These are phyloP conservation scores for Penicillium antarcticum DNA, from an alignment of 495 filamentous ascomycete species.

Conservation along the genomic window DNA sequence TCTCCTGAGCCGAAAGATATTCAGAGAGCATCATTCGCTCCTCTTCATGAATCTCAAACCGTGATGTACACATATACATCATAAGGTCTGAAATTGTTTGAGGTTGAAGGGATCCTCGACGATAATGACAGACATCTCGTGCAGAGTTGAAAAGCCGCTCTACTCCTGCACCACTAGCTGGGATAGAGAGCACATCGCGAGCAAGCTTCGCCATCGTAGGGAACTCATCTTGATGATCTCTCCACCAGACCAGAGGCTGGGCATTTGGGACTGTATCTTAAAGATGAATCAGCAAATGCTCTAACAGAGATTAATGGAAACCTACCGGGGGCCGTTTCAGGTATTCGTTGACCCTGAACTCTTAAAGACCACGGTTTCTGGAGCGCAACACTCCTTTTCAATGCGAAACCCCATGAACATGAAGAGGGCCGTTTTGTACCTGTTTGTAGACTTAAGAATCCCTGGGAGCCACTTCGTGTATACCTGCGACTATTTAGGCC, in stretches of 20 bases:
- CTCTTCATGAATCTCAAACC: not conserved
- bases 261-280: no score
- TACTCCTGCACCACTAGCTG: conserved; percentile 6
- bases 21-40: no score
- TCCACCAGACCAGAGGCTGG: not conserved
- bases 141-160: conserved; percentile 17
- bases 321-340: no score
- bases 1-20: no score
- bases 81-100: conserved; percentile 8
- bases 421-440: not conserved
- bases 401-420: not conserved
- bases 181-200: conserved; percentile 3
- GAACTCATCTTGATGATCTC: conserved; percentile 2
- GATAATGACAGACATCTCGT: conserved; percentile 15
- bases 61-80: conserved; percentile 6
- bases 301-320: no score
- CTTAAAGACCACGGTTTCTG: not conserved
- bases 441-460: not conserved
- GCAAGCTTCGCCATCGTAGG: conserved; percentile 2
- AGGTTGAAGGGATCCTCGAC: not conserved
- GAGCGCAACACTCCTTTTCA: not conserved
- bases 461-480: not conserved
- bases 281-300: no score
- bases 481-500: no score
- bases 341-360: not conserved